phyloP scores from a whole-genome alignment of 495 filamentous ascomycete species.

The Penicillium paradoxum region DNA sequence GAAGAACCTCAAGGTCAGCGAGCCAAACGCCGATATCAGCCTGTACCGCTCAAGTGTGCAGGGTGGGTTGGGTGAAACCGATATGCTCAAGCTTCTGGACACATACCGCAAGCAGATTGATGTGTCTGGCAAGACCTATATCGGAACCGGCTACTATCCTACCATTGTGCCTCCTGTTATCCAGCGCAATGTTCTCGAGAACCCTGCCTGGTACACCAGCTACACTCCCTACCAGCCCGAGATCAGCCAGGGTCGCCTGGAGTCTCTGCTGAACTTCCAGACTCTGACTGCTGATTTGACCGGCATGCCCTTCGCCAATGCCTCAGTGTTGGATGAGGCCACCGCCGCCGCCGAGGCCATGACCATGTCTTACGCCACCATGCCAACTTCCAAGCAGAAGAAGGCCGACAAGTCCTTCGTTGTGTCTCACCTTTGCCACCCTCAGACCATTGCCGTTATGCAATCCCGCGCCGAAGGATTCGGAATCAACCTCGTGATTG shows the following conservation, averaged over 20 bases:
- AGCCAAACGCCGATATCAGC: slow-evolving; percentile 35
- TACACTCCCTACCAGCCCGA: slow-evolving; percentile 99
- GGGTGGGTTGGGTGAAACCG: slow-evolving; percentile 60
- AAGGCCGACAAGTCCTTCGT: slow-evolving; percentile 73
- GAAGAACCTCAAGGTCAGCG: slow-evolving; percentile 44
- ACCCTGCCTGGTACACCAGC: slow-evolving; percentile 96
- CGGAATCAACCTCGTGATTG: slow-evolving; percentile 70
- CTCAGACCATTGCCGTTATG: slow-evolving; percentile 85
- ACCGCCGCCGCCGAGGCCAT: slow-evolving; percentile 96
- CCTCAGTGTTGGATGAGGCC: slow-evolving; percentile 87
- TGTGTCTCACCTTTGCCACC: slow-evolving; percentile 77
- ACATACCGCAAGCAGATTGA: slow-evolving; percentile 62
- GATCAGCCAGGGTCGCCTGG: slow-evolving; percentile 90
- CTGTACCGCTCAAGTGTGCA: slow-evolving; percentile 44
- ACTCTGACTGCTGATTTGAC: slow-evolving; percentile 91
- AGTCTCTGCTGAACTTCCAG: slow-evolving; percentile 96
- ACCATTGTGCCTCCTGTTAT: slow-evolving; percentile 88
- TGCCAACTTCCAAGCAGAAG: slow-evolving; percentile 69
- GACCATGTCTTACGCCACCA: slow-evolving; percentile 82
- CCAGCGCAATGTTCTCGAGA: slow-evolving; percentile 89
- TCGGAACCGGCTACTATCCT: slow-evolving; percentile 84
- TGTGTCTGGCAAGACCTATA: slow-evolving; percentile 56
- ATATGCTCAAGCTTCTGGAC: slow-evolving; percentile 58
- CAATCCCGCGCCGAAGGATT: slow-evolving; percentile 89
- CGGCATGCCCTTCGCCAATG: slow-evolving; percentile 84